Percentiles rank a stretch among this genome's conserved stretches.
These are phyloP conservation scores for Chara braunii DNA, from an alignment of 139 green algal species.

Conservation along the genomic window DNA sequence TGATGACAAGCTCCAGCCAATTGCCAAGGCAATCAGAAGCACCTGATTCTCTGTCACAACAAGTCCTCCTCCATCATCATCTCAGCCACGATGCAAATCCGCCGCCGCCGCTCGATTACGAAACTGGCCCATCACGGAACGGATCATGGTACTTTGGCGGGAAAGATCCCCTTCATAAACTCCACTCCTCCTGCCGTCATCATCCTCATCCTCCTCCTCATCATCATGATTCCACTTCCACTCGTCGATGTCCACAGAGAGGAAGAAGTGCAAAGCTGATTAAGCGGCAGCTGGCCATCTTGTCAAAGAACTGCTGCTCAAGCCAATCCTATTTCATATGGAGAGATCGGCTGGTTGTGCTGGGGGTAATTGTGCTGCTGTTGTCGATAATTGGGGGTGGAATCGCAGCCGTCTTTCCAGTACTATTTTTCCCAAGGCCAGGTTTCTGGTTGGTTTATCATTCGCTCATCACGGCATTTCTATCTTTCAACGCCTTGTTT, in stretches of 20 bases:
- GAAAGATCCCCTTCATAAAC: no score
- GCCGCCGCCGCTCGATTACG: no score
- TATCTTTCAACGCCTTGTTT: conserved; percentile 39
- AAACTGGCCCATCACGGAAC: no score
- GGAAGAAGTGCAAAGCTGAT: no score
- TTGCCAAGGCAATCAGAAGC: not conserved
- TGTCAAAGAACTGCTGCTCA: conserved; percentile 5
- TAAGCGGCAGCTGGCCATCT: not conserved
- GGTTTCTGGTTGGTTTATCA: not conserved
- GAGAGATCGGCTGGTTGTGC: not conserved
- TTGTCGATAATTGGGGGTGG: conserved; percentile 6
- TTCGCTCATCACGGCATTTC: not conserved
- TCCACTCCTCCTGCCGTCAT: no score
- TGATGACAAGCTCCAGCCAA: not conserved
- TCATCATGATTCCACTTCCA: no score
- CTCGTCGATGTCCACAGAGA: no score
- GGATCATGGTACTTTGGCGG: no score
- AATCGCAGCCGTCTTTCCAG: conserved; percentile 9
- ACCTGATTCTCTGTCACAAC: not conserved
- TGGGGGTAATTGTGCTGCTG: not conserved
- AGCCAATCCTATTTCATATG: conserved; percentile 9
- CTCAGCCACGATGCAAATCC: no score
- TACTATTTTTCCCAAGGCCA: conserved; percentile 1
- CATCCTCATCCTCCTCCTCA: no score
- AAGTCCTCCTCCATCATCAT: not conserved